Percentiles rank a stretch among this genome's conserved stretches.
Evolutionary conservation across 1,284 basidiomycete species (phyloP).

Genomic region (Phellopilus nigrolimitatus): DNA sequence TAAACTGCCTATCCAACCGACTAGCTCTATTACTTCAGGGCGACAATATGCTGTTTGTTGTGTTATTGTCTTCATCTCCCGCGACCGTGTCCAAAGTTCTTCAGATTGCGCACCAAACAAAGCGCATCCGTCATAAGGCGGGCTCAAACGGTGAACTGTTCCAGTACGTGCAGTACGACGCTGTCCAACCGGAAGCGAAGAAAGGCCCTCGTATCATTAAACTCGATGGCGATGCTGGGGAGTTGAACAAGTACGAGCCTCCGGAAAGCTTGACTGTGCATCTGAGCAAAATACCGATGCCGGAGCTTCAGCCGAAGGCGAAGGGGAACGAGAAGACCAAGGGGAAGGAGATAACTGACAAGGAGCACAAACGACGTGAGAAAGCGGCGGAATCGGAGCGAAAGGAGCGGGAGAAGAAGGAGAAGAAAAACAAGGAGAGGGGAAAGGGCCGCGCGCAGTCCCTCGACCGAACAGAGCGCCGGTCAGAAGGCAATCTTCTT

Average conservation of each 20-base stretch:
- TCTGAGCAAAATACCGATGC: constrained; percentile 79
- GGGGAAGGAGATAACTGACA: constrained; percentile 14
- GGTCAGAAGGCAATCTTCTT: constrained; percentile 9
- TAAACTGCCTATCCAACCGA: neutral
- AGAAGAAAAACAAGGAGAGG: neutral
- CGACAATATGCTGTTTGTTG: constrained; percentile 74
- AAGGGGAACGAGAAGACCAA: neutral
- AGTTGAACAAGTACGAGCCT: constrained; percentile 51
- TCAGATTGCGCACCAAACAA: constrained; percentile 73
- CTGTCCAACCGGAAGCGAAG: constrained; percentile 30
- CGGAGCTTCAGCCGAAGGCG: constrained; percentile 60
- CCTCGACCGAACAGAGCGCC: constrained; percentile 21
- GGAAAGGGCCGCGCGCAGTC: constrained; percentile 10
- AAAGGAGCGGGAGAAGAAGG: constrained; percentile 24
- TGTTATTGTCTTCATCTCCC: constrained; percentile 59
- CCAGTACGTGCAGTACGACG: constrained; percentile 75
- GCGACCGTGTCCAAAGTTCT: constrained; percentile 72
- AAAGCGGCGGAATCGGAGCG: constrained; percentile 23
- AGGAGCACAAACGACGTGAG: constrained; percentile 18
- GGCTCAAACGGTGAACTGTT: constrained; percentile 67
- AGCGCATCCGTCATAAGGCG: constrained; percentile 66
- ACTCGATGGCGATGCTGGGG: constrained; percentile 45
- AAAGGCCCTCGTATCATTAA: constrained; percentile 67
- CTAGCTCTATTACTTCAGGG: constrained; percentile 41
- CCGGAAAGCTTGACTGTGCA: constrained; percentile 65